A percentile compares a stretch with the other conserved stretches of the same genome.
Conservation (phyloP, 495 filamentous ascomycete genomes). For the Aspergillus homomorphus region DNA sequence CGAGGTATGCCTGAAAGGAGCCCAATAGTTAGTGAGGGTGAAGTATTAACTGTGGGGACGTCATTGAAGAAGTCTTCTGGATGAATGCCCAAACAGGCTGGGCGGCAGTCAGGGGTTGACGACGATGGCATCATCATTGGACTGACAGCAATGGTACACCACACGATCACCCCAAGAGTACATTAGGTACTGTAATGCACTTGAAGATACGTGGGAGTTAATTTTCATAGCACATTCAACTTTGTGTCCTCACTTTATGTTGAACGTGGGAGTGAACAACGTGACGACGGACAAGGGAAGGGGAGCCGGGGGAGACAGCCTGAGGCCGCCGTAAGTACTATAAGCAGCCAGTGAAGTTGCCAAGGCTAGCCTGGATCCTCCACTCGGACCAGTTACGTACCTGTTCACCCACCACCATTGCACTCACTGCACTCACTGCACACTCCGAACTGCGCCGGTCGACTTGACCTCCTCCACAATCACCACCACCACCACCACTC, state of each 20-base stretch:
- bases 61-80: neutral
- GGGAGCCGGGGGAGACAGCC: no score
- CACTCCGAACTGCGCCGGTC: no score
- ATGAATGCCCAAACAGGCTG: neutral
- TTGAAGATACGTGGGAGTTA: no score
- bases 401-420: neutral
- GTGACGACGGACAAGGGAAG: no score
- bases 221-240: no score
- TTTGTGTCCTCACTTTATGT: no score
- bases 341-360: no score
- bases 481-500: neutral
- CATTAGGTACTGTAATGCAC: no score
- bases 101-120: neutral
- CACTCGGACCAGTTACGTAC: slow-evolving; percentile 6
- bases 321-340: no score
- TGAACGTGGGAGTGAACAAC: slow-evolving; percentile 23
- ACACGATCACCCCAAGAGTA: neutral
- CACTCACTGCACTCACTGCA: neutral
- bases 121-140: neutral
- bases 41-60: neutral
- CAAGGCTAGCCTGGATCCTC: slow-evolving; percentile 6
- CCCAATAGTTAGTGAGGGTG: neutral
- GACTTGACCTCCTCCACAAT: neutral
- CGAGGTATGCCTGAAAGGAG: neutral
- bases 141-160: neutral